Conservation (phyloP, 768 basidiomycete genomes). For the Collybia mongolica region DNA sequence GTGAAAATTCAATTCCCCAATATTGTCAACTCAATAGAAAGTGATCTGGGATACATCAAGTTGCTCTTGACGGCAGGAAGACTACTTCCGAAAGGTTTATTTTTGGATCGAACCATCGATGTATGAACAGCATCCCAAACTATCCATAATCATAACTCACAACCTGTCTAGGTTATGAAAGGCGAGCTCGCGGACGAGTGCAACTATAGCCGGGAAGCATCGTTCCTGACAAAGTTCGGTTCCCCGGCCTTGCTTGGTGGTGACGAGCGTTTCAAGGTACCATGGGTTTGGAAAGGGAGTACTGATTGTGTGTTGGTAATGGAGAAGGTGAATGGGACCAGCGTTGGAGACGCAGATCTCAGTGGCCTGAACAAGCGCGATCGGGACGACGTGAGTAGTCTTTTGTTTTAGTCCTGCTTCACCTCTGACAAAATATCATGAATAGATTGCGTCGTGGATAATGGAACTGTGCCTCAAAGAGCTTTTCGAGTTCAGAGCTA, state of each 20-base stretch:
- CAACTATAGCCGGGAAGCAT: slow-evolving; percentile 83
- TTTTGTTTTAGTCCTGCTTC: neutral
- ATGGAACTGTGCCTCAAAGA: slow-evolving; percentile 88
- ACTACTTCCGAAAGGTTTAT: slow-evolving; percentile 85
- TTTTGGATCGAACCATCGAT: slow-evolving; percentile 84
- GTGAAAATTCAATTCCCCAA: slow-evolving; percentile 97
- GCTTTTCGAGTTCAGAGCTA: slow-evolving; percentile 84
- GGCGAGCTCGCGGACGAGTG: slow-evolving; percentile 92
- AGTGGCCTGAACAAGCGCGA: slow-evolving; percentile 58
- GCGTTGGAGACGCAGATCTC: slow-evolving; percentile 67
- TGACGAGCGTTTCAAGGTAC: slow-evolving; percentile 76
- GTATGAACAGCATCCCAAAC: slow-evolving; percentile 26
- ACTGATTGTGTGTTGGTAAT: slow-evolving; percentile 87
- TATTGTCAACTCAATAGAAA: slow-evolving; percentile 81
- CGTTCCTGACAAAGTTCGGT: slow-evolving; percentile 61
- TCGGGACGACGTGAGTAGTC: slow-evolving; percentile 63
- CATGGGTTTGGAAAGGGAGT: slow-evolving; percentile 82
- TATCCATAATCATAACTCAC: neutral
- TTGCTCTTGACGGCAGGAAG: slow-evolving; percentile 77
- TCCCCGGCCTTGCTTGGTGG: slow-evolving; percentile 45
- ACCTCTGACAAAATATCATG: neutral
- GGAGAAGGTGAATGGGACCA: slow-evolving; percentile 78
- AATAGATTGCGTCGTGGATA: slow-evolving; percentile 79
- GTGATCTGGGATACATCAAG: slow-evolving; percentile 85
- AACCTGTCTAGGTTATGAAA: slow-evolving; percentile 69